Evolutionary conservation across 2,329 filamentous ascomycete genomes (phyloP), one percentile per base, ranked within the genome.

Genomic region (Emergomyces orientalis): DNA sequence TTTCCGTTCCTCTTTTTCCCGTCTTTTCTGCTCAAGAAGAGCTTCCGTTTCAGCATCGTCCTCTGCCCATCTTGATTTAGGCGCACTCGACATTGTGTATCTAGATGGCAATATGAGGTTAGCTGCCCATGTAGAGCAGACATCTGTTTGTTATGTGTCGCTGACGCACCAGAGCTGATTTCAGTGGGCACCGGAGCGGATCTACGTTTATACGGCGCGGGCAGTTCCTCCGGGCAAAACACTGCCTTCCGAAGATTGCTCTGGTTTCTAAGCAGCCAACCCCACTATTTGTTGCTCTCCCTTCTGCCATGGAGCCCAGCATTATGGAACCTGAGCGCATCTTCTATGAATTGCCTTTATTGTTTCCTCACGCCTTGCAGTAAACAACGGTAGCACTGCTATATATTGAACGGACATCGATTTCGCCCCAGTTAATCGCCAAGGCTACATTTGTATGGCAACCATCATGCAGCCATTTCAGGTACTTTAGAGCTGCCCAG

Each of bases 1-100:
- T 76, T 89, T 91, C 81, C 94, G 96, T 71, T 91, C 88, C 76
- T 96, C 91, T 77, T 93, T 97, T 73, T 94, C 90, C 65, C 81
- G 84, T 76, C 88, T 93, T 62, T 86, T 82, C 71, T 86, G 85
- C 25, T 86, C 86, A 64, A 76, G 62, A 58, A 90, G 87, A 51
- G 88, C 81, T 52, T 85, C 89, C 27, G 86, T 85, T 73, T 97
- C 91, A 68, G 91, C 90, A 69, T 90, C 89, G 55, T 88, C 86
- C 71, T 91, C 85, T 67, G 89, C 90, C 94, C 94, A 99, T 76
- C 93, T 86, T 59, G 93, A 97, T 73, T 85, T 86, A 61, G 77
- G 74, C 72, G 81, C 82, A 70, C 79, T 79, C 57, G 86, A 81
- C 86, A 88, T 89, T 66, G 62, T 72, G 2, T 51, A 7, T 54